phyloP scores from a whole-genome alignment of 352 stramenopile genomes.

The Phytophthora pistaciae region DNA sequence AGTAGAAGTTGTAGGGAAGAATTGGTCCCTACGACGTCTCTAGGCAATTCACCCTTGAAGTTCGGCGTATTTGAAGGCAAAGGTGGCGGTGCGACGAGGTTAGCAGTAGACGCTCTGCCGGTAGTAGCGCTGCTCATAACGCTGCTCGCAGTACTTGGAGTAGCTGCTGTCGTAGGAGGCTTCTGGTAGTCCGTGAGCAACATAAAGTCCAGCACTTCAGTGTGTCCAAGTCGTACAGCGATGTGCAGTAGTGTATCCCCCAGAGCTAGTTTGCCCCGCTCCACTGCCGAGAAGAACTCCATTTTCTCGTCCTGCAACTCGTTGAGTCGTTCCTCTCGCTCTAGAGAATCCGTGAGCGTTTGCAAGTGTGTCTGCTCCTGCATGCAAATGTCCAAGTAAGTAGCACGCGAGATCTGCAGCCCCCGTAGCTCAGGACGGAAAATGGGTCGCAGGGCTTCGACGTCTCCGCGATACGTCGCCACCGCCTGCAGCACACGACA shows the following conservation, averaged over 20 bases:
- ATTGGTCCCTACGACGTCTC: constrained; percentile 49
- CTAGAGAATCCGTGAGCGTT: constrained; percentile 64
- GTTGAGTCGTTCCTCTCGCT: constrained; percentile 55
- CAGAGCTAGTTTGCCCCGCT: constrained; percentile 63
- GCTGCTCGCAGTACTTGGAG: constrained; percentile 12
- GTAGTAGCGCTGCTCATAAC: constrained; percentile 5
- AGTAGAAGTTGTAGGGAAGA: constrained; percentile 58
- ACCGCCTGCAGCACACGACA: constrained; percentile 38
- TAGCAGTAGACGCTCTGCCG: not conserved
- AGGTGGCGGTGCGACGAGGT: constrained; percentile 8
- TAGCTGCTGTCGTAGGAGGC: constrained; percentile 10
- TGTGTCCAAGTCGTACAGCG: constrained; percentile 61
- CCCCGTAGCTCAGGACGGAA: constrained; percentile 57
- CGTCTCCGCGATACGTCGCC: constrained; percentile 60
- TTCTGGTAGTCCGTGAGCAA: constrained; percentile 61
- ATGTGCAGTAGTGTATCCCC: constrained; percentile 83
- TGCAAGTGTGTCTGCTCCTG: constrained; percentile 67
- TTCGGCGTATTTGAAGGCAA: constrained; percentile 62
- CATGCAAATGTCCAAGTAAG: constrained; percentile 81
- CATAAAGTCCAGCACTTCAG: constrained; percentile 68
- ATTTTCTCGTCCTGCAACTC: constrained; percentile 80
- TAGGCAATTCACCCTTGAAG: constrained; percentile 67
- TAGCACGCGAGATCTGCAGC: constrained; percentile 80
- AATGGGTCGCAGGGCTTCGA: constrained; percentile 45
- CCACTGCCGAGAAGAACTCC: constrained; percentile 75